Conservation (phyloP, 2,329 filamentous ascomycete genomes). For the Hysterium pulicare region DNA sequence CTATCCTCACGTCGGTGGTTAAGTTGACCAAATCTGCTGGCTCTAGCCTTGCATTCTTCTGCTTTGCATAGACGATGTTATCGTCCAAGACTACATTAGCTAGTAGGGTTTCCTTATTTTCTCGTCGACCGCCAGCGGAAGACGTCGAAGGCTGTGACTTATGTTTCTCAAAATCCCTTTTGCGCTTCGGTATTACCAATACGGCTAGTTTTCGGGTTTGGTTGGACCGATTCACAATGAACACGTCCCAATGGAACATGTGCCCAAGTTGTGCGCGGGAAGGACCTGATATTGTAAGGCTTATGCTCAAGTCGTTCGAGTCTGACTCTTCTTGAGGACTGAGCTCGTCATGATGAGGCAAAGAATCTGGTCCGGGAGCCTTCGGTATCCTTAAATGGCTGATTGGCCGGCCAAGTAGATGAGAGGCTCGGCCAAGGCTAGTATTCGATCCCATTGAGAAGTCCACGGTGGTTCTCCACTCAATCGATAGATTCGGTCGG, state of each 20-base stretch:
- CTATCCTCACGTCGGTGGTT: constrained; percentile 70
- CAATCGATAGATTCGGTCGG: constrained; percentile 60
- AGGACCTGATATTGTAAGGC: constrained; percentile 69
- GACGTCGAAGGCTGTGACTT: constrained; percentile 42
- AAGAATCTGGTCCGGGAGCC: constrained; percentile 24
- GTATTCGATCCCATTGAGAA: constrained; percentile 53
- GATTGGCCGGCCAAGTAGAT: constrained; percentile 15
- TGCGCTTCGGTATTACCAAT: constrained; percentile 63
- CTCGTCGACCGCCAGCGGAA: constrained; percentile 32
- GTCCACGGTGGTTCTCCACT: constrained; percentile 67
- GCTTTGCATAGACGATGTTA: constrained; percentile 67
- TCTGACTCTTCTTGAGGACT: constrained; percentile 14
- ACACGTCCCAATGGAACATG: constrained; percentile 68
- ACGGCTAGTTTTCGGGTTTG: constrained; percentile 67
- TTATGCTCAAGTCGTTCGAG: constrained; percentile 62
- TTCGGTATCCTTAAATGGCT: constrained; percentile 20
- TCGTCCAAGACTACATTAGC: constrained; percentile 71
- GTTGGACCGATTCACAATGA: constrained; percentile 69
- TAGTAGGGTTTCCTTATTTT: constrained; percentile 36
- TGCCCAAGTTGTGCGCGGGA: constrained; percentile 59
- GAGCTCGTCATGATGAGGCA: constrained; percentile 21
- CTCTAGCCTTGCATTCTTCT: constrained; percentile 62
- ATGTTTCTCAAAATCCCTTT: constrained; percentile 47
- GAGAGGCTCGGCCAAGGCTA: constrained; percentile 32
- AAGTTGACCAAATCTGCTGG: constrained; percentile 68